Conservation (phyloP, 169 alveolate species). For the Babesia ovata region DNA sequence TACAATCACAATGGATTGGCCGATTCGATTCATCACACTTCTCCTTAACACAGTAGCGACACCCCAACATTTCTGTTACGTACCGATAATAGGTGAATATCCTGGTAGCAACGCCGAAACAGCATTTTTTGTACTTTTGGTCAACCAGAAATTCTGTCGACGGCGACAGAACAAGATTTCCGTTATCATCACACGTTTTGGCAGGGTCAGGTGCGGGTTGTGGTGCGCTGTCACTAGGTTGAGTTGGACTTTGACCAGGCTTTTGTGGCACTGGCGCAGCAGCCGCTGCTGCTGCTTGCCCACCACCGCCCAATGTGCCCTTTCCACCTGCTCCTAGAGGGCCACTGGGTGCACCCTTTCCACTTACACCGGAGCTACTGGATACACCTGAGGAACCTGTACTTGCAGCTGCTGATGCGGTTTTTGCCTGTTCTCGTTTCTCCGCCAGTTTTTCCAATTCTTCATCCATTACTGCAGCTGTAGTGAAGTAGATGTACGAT, state of each 20-base stretch:
- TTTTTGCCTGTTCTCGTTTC: background rate
- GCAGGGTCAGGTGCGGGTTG: background rate
- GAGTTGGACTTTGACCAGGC: background rate
- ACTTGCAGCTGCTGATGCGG: background rate
- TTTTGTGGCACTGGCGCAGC: background rate
- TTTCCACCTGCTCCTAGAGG: background rate
- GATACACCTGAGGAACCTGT: background rate
- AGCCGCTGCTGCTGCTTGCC: background rate
- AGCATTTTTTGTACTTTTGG: conserved; percentile 3
- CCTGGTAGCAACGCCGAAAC: conserved; percentile 20
- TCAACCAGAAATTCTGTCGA: background rate
- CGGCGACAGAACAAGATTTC: background rate
- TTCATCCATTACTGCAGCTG: conserved; percentile 15
- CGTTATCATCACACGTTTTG: background rate
- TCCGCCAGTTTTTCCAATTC: background rate
- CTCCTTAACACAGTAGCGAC: background rate
- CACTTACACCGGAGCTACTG: background rate
- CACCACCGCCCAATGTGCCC: background rate
- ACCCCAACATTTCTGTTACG: background rate
- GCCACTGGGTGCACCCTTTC: background rate
- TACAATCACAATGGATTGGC: background rate
- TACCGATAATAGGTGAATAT: conserved; percentile 5
- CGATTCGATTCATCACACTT: background rate
- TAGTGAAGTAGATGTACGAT: conserved; percentile 14
- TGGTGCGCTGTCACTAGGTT: background rate